Evolutionary conservation across 2,329 filamentous ascomycete genomes (phyloP).

Genomic region (Neofusicoccum ribis): DNA sequence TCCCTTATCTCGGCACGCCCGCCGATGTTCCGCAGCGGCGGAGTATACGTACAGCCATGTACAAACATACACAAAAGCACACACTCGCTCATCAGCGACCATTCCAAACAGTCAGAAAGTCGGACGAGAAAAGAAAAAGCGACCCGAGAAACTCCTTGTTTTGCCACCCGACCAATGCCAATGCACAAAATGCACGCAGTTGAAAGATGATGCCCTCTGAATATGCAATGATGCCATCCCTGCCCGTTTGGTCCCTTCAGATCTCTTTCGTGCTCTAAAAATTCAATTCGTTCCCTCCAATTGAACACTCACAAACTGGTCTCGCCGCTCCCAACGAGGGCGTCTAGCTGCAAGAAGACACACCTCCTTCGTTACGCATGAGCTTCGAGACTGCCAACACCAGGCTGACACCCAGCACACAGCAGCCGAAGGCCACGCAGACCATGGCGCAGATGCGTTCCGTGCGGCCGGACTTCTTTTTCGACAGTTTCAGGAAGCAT

Average conservation of each 20-base stretch:
- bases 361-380: conserved; percentile 3
- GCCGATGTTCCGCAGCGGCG: too few species aligned
- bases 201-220: neutral
- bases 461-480: conserved; percentile 50
- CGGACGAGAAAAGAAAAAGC: neutral
- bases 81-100: too few species aligned
- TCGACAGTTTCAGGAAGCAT: conserved; percentile 92
- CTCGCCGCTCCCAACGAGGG: too few species aligned
- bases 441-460: conserved; percentile 62
- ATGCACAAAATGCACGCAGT: conserved; percentile 10
- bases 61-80: too few species aligned
- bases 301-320: too few species aligned
- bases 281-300: neutral
- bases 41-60: too few species aligned
- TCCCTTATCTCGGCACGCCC: too few species aligned
- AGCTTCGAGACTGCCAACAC: conserved; percentile 73
- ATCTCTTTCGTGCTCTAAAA: neutral
- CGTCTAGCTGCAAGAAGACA: neutral
- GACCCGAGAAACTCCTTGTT: neutral
- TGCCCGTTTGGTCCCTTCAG: neutral
- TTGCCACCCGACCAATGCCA: neutral
- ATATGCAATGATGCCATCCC: conserved; percentile 5
- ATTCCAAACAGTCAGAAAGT: too few species aligned
- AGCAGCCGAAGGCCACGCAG: conserved; percentile 74
- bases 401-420: conserved; percentile 80